Conservation (phyloP, 441 rosid species). For the Eutrema salsugineum region DNA sequence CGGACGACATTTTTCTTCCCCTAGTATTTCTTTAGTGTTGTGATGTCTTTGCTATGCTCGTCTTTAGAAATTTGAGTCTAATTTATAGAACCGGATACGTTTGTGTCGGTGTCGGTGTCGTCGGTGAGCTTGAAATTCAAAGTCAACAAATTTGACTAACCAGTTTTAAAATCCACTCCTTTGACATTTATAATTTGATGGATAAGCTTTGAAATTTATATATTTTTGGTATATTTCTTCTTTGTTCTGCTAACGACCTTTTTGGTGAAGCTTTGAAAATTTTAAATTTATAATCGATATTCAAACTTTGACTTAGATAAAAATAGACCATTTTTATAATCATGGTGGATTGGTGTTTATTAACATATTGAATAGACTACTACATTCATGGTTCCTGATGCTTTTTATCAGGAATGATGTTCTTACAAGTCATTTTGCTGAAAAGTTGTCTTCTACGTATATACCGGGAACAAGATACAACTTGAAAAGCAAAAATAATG, state of each 20-base stretch:
- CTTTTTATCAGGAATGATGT: neutral
- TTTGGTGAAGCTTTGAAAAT: neutral
- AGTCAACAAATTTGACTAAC: neutral
- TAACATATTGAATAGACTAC: neutral
- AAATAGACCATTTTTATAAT: neutral
- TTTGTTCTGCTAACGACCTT: too few relatives aligned
- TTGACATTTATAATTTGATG: neutral
- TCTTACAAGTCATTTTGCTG: neutral
- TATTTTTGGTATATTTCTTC: neutral
- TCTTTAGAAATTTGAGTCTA: neutral
- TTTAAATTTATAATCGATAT: neutral
- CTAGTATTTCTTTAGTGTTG: neutral
- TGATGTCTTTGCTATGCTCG: neutral
- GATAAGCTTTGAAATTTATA: conserved; percentile 3
- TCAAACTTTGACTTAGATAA: neutral
- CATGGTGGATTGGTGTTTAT: too few relatives aligned
- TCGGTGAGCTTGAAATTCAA: conserved; percentile 11
- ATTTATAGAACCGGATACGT: conserved; percentile 14
- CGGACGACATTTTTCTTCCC: conserved; percentile 13
- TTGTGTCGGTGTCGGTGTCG: neutral
- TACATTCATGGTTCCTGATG: neutral
- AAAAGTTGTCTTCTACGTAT: neutral
- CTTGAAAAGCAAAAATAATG: neutral
- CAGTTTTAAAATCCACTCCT: neutral
- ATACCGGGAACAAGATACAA: neutral